phyloP scores from a whole-genome alignment of 1,139 yeast genomes.

The Meyerozyma elateridarum region DNA sequence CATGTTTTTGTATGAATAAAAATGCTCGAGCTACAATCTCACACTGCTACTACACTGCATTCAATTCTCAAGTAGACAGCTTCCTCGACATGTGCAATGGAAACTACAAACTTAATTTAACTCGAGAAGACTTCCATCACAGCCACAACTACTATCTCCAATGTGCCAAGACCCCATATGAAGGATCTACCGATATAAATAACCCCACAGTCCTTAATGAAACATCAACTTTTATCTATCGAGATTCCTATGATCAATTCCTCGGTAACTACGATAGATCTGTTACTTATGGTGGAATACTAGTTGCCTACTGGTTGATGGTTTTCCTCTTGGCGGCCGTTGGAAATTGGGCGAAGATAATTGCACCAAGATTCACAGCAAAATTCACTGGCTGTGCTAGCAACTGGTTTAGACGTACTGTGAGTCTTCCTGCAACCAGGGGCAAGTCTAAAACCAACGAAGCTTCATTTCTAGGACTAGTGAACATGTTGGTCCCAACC shows the following conservation, averaged over 20 bases:
- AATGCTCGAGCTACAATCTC: conserved; percentile 40
- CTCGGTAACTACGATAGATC: conserved; percentile 39
- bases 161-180: conserved; percentile 23
- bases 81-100: conserved; percentile 25
- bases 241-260: conserved; percentile 29
- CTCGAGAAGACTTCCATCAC: conserved; percentile 23
- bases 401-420: conserved; percentile 21
- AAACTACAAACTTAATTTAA: conserved; percentile 22
- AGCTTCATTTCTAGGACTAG: conserved; percentile 11
- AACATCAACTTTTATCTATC: conserved; percentile 14
- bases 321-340: conserved; percentile 22
- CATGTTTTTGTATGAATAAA: conserved; percentile 27
- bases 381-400: conserved; percentile 20
- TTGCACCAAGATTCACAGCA: conserved; percentile 19
- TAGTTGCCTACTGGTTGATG: conserved; percentile 29
- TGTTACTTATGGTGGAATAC: conserved; percentile 26
- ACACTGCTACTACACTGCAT: conserved; percentile 28
- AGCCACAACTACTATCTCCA: conserved; percentile 39
- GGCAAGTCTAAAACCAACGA: conserved; percentile 25
- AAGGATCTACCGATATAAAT: conserved; percentile 17
- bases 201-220: conserved; percentile 27
- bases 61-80: conserved; percentile 20
- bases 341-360: conserved; percentile 30
- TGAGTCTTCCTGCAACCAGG: conserved; percentile 27
- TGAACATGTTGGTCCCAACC: conserved; percentile 12